Evolutionary conservation across 176 grass and related monocot species (phyloP), one percentile per base, ranked within the genome.

Genomic region (Musa schizocarpa): DNA sequence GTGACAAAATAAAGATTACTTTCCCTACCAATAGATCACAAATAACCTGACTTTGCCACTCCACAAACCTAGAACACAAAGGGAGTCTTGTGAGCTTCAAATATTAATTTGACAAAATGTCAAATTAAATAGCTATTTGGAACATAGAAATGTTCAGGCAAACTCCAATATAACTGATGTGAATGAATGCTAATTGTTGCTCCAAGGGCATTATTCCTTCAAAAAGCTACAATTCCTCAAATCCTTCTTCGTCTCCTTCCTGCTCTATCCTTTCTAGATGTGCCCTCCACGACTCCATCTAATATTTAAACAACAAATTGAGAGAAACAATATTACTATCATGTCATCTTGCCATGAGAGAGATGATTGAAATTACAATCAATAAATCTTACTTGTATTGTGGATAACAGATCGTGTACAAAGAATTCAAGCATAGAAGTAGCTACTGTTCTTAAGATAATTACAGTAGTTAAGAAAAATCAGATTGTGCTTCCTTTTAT

Each of bases 231-330:
- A 73, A 14, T 64, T 80, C 78, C 13, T 80, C 78, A 43, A 80
- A 80, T 17, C 78, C 78, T 63, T 80, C 78, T 80, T 80, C 78
- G n/a, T 79, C 77, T 27, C 67, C 77, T 65, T 80, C 78, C 14
- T 80, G 57, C 20, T 80, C 78, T 13, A 65, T 80, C 69, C 69
- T 80, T 20, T 64, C 78, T 22, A 80, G 64, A n/a, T 80, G 78
- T 20, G 13, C 24, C 56, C 78, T 63, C 78, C 78, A 80, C 0
- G 23, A 26, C 78, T 80, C 78, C 78, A 73, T 80, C 78, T 80
- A 54, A 1, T 43, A 52, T 63, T 49, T 17, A 24, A 50, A 13
- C 48, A 73, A 0, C 34, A 58, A 57, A 68, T 22, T 52, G 19
- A 72, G 50, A 19, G 20, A 26, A 34, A 12, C 65, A 13, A 29